Base-by-base conservation (phyloP, 495 filamentous ascomycete genomes). In the Penicillium daleae region DNA sequence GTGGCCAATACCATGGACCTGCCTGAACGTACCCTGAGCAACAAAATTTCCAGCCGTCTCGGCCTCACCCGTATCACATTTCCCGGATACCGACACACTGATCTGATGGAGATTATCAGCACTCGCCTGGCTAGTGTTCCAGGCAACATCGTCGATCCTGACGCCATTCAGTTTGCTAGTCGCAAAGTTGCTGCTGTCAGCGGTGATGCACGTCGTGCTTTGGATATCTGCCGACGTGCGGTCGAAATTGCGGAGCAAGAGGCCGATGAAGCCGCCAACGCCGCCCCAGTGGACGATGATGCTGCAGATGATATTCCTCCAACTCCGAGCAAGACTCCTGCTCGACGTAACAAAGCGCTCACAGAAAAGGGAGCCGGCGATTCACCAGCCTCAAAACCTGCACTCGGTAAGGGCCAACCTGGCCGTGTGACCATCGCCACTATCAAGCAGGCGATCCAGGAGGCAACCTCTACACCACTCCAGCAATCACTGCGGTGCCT, bases 1-100 rank as follows among this genome's bases (percentile, higher is more conserved):
- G 96, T 99, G 10, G 96, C 96, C 35, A 99, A 99, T 74, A 99
- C 96, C 22, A 99, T 99, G 96, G 96, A 99, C 76, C 79, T 99
- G 22, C 96, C 96, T 0, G 96, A 99, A 76, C 86, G 96, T 69
- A 99, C 96, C 0, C 82, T 99, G 17, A 93, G 90, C 76, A 99
- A 99, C 77, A 98, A 98, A 74, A 99, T 99, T 74, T 95, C 91
- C 66, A 93, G 90, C 65, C 88, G 96, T 66, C 82, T 99, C 39
- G 94, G 92, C 21, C 76, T 96, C 6, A 94, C 90, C 21, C 85
- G 96, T 64, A 97, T 99, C 68, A 96, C 95, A 1, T 99, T 99
- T 70, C 92, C 93, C 0, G 96, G 96, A 24, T 99, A 99, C 73
- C 97, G 92, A 50, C 93, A 98, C 76, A 92, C 92, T 49, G 96